Evolutionary conservation across 1,284 basidiomycete genomes (phyloP), one percentile per base, ranked within the genome.

Genomic region (Pseudozyma sp.): DNA sequence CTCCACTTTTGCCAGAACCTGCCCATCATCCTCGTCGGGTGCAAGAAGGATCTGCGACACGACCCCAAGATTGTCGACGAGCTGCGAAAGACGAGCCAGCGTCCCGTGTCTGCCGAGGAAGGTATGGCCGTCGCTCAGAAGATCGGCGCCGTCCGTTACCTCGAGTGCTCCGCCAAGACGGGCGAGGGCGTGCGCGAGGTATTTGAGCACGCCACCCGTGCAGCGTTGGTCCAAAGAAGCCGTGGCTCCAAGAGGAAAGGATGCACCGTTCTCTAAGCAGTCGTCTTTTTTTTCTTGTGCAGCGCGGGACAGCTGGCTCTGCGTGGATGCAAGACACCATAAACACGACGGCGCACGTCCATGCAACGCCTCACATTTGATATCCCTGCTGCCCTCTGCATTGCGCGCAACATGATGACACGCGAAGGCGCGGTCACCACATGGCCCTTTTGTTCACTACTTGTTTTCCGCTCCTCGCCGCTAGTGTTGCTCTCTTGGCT

Each of bases 131-230:
- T 94, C 50, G 91, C 92, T 7, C 90, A 91, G 86, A 93, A 93
- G 89, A 94, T 96, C 80, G 90, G 90, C 34, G 94, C 94, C 8
- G 91, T 90, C 85, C 89, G 91, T 81, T 96, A 95, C 85, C 89
- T 94, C 62, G 94, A 96, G 85, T 95, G 94, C 86, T 92, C 91
- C 62, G 93, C 93, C 84, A 92, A 92, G 88, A 90, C 90, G 14
- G 92, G 94, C 65, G 90, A 92, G 85, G 94, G 94, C 75, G 94
- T 96, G 53, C 89, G 92, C 75, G 94, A 95, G 85, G 93, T 94
- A 43, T 95, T 96, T 88, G 92, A 94, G 85, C 90, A 91, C 75
- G 93, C 93, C 44, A 94, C 92, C 56, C 89, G 92, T 75, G 90
- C 91, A 54, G 92, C 92, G 46, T 88, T 94, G 50, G 75, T 80